Base-by-base conservation (phyloP, 2,329 filamentous ascomycete species). In the Fusarium illudens region DNA sequence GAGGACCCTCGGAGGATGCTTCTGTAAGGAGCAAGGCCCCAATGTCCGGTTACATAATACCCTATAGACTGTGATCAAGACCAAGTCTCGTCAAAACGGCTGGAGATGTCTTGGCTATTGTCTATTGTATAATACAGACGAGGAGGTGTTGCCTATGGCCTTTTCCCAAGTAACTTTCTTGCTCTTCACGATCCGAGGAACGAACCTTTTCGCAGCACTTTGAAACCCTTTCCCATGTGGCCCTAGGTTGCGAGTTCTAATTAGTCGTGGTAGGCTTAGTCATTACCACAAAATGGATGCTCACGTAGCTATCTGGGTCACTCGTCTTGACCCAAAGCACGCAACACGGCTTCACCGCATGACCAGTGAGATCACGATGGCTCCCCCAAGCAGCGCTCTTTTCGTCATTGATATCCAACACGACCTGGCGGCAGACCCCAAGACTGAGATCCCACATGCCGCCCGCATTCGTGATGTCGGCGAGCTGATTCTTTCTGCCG, bases 1-100 rank as follows among this genome's bases (percentile, higher is more conserved):
- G 95, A 98, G 84, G 96, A 98, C 77, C 95, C 95, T 36, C 86
- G 93, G 71, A 91, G 92, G 76, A 97, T 98, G 95, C 87, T 97
- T 11, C 81, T 97, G 68, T 86, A 82, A 72, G 37, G 50, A 59
- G 46, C 8, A 48, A 53, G 17, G 25, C 19, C 27, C n/a, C 7
- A 56, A 49, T 60, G 15, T 52, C 25, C 29, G 55, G 36, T 27
- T 55, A 56, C 51, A 49, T 60, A 64, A 71, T 73, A 67, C 61
- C 60, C 48, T 67, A 65, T 51, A 65, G 60, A 34, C 55, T 37
- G 34, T 42, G 64, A 37, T 25, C 13, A 57, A 22, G 48, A 32
- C 27, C 30, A 32, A 54, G 65, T 57, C 42, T 57, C 34, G 27
- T 51, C 17, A 11, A 61, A 51, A 15, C 22, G 17, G 39, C 62